Percentiles rank a stretch among this genome's conserved stretches.
Evolutionary conservation across 768 basidiomycete genomes (phyloP).

Genomic region (Mycena chlorophos): DNA sequence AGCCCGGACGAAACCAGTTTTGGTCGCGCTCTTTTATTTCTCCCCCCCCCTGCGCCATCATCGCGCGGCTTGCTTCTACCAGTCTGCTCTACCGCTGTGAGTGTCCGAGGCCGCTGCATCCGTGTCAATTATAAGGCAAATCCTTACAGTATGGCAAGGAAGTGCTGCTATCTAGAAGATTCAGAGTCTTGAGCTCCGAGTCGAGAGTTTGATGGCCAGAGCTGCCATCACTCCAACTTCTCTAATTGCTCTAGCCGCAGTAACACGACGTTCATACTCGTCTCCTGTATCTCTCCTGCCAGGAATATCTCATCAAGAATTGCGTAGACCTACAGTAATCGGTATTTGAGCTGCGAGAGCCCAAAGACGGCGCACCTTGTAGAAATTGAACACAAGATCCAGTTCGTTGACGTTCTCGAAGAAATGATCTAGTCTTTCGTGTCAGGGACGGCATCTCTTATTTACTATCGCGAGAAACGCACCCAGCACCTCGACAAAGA

Average conservation of each 20-base stretch:
- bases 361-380: slow-evolving; percentile 60
- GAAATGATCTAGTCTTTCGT: slow-evolving; percentile 69
- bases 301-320: slow-evolving; percentile 98
- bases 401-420: slow-evolving; percentile 99
- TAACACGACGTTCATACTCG: slow-evolving; percentile 94
- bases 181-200: too few relatives aligned
- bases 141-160: too few relatives aligned
- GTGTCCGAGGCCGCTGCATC: too few relatives aligned
- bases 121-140: too few relatives aligned
- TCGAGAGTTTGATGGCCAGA: too few relatives aligned
- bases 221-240: slow-evolving; percentile 72
- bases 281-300: slow-evolving; percentile 97
- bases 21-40: too few relatives aligned
- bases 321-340: slow-evolving; percentile 76
- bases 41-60: too few relatives aligned
- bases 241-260: slow-evolving; percentile 88
- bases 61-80: too few relatives aligned
- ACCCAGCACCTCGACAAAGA: slow-evolving; percentile 98
- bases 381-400: slow-evolving; percentile 98
- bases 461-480: slow-evolving; percentile 28
- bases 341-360: not conserved
- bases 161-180: too few relatives aligned
- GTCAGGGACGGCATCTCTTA: not conserved
- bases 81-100: too few relatives aligned
- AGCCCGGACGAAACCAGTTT: too few relatives aligned